These are phyloP conservation scores for Brettanomyces naardenensis DNA, from an alignment of 805 yeast species.

Conservation along the genomic window DNA sequence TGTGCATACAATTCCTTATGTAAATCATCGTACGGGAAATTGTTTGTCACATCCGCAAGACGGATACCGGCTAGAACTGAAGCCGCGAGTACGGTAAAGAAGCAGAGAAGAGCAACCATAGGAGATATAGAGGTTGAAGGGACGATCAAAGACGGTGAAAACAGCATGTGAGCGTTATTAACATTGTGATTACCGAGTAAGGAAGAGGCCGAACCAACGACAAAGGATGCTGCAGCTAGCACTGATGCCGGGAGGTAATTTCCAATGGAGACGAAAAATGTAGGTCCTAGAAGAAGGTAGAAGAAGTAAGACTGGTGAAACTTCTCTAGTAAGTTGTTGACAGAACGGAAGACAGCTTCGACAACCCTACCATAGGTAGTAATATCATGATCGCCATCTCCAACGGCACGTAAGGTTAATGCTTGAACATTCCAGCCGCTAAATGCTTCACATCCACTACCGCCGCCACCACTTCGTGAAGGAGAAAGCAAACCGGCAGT, in stretches of 20 bases:
- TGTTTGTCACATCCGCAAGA: constrained; percentile 3
- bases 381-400: constrained; percentile 54
- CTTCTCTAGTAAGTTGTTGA: constrained; percentile 87
- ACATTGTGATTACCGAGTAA: constrained; percentile 37
- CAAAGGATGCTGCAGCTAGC: constrained; percentile 58
- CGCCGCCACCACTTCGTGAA: constrained; percentile 17
- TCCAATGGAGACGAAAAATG: constrained; percentile 83
- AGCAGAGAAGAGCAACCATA: constrained; percentile 23
- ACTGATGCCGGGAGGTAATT: constrained; percentile 86
- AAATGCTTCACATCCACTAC: constrained; percentile 80
- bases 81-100: constrained; percentile 18
- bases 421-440: constrained; percentile 97
- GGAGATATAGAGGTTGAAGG: constrained; percentile 13
- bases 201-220: constrained; percentile 57
- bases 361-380: constrained; percentile 88
- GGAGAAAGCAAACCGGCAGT: constrained; percentile 50
- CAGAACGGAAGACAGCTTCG: constrained; percentile 81
- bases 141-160: background rate
- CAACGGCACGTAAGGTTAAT: constrained; percentile 62
- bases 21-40: background rate
- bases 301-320: constrained; percentile 97
- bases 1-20: background rate
- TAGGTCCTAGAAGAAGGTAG: constrained; percentile 73
- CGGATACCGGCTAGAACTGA: constrained; percentile 20
- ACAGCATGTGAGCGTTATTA: constrained; percentile 9